Conservation (phyloP, 2,329 filamentous ascomycete species). For the Juglanconis sp. region DNA sequence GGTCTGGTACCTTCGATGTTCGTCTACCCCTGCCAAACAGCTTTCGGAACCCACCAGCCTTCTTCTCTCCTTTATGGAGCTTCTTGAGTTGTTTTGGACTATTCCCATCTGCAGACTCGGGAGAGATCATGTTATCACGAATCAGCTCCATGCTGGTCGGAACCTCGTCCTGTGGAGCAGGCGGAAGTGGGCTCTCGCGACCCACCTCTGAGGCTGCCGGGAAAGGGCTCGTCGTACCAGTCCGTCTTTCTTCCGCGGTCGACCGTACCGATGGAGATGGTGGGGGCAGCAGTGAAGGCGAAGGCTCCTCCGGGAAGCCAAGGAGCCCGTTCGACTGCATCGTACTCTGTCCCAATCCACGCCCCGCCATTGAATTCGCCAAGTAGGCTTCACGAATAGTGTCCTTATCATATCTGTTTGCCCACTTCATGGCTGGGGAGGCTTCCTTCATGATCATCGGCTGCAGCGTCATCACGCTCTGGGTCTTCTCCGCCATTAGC, state of each 20-base stretch:
- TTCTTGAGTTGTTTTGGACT: slow-evolving; percentile 45
- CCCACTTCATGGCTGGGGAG: slow-evolving; percentile 94
- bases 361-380: slow-evolving; percentile 68
- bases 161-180: slow-evolving; percentile 33
- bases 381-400: slow-evolving; percentile 83
- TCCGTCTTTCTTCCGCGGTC: slow-evolving; percentile 18
- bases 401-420: slow-evolving; percentile 89
- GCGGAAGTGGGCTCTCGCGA: slow-evolving; percentile 37
- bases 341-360: slow-evolving; percentile 45
- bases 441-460: slow-evolving; percentile 81
- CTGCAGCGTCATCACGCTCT: slow-evolving; percentile 85
- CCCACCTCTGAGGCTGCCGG: slow-evolving; percentile 22
- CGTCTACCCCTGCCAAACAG: slow-evolving; percentile 64
- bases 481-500: slow-evolving; percentile 69
- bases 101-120: slow-evolving; percentile 30
- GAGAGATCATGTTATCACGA: slow-evolving; percentile 37
- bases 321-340: slow-evolving; percentile 29
- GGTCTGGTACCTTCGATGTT: slow-evolving; percentile 53
- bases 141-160: slow-evolving; percentile 31
- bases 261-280: slow-evolving; percentile 28
- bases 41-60: slow-evolving; percentile 54
- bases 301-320: slow-evolving; percentile 32
- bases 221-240: slow-evolving; percentile 5
- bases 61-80: slow-evolving; percentile 25
- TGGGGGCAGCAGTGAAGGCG: slow-evolving; percentile 26